These are phyloP conservation scores for Lanmaoa pseudosensibilis DNA, from an alignment of 768 basidiomycete species.

Conservation along the genomic window DNA sequence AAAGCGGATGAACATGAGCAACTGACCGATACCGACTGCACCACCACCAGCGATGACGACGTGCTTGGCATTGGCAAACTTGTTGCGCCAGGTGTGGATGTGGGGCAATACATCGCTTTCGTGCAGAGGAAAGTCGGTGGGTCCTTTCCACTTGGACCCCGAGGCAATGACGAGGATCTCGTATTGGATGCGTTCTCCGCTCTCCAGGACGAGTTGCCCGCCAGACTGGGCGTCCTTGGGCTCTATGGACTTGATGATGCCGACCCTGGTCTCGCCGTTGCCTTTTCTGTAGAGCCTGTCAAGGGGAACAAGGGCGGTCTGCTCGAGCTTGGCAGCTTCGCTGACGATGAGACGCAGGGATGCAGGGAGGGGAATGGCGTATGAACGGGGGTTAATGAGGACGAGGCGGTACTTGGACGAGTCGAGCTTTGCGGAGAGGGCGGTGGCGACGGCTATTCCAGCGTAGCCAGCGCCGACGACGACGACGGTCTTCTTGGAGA, in stretches of 20 bases:
- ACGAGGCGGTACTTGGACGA: constrained; percentile 48
- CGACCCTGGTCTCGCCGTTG: constrained; percentile 42
- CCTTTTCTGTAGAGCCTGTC: constrained; percentile 48
- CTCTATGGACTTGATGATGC: constrained; percentile 41
- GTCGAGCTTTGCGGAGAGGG: constrained; percentile 53
- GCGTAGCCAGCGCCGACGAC: constrained; percentile 56
- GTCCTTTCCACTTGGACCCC: constrained; percentile 55
- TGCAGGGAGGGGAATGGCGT: constrained; percentile 50
- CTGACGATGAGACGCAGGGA: constrained; percentile 52
- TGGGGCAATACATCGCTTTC: constrained; percentile 32
- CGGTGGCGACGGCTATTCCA: constrained; percentile 45
- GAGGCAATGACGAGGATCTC: constrained; percentile 59
- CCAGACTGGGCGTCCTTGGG: constrained; percentile 32
- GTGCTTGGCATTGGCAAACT: constrained; percentile 37
- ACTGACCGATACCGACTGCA: constrained; percentile 51
- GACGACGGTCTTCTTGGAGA: constrained; percentile 41
- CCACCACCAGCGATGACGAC: constrained; percentile 59
- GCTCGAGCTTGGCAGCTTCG: constrained; percentile 37
- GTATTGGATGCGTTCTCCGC: constrained; percentile 52
- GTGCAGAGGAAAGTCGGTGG: constrained; percentile 43
- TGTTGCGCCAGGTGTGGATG: constrained; percentile 30
- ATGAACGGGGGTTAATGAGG: constrained; percentile 54
- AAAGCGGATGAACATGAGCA: not conserved
- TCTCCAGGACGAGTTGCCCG: constrained; percentile 51
- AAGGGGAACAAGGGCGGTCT: constrained; percentile 48